A percentile compares a stretch with the other conserved stretches of the same genome.
These are phyloP conservation scores for Coemansia sp. DNA, from an alignment of 371 early-diverging fungal genomes.

Conservation along the genomic window DNA sequence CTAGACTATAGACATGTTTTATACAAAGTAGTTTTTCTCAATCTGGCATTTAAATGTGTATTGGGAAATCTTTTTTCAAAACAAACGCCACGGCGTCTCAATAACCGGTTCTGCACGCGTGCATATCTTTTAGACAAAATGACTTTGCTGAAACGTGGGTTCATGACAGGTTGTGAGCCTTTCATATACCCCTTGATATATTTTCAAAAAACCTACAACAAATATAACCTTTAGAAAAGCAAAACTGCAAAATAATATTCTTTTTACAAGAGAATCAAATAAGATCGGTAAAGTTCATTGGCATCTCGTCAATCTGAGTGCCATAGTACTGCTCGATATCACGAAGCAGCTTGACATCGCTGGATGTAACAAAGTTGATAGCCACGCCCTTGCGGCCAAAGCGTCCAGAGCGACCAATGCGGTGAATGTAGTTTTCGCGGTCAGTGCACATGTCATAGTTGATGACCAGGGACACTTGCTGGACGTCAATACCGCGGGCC, in stretches of 20 bases:
- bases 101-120: no score
- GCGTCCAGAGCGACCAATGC: conserved; percentile 99
- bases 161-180: no score
- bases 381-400: conserved; percentile 99
- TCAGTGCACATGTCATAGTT: conserved; percentile 98
- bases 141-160: no score
- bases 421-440: conserved; percentile 96
- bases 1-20: conserved; percentile 1
- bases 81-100: no score
- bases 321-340: conserved; percentile 98
- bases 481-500: conserved; percentile 99
- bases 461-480: conserved; percentile 97
- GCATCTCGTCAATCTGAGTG: conserved; percentile 96
- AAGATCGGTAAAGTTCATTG: conserved; percentile 83
- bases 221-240: no score
- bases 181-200: no score
- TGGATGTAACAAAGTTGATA: conserved; percentile 96
- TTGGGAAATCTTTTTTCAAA: no score
- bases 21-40: not conserved
- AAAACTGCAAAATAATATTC: no score
- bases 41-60: no score
- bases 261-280: conserved; percentile 36
- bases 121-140: no score
- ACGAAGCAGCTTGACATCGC: conserved; percentile 90
- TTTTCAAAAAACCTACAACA: no score